Base-by-base conservation (phyloP, 2,329 filamentous ascomycete genomes). In the Penicillium sp. region DNA sequence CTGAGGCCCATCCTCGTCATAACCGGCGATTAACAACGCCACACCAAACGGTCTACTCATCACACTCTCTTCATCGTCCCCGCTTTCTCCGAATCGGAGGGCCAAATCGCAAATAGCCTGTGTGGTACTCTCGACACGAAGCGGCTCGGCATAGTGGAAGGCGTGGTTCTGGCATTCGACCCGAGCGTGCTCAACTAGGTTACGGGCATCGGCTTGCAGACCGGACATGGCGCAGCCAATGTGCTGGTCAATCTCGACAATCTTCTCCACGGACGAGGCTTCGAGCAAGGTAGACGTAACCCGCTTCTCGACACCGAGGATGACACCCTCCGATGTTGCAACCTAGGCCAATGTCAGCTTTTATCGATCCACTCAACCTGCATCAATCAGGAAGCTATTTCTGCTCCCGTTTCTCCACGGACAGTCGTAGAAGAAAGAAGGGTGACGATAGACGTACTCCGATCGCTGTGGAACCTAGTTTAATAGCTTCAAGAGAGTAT, bases 401-500 rank as follows among this genome's bases (percentile, higher is more conserved):
- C 18, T 22, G 5, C 5, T 5, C 5, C 11, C 25, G 12, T 27
- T 6, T 27, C 25, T 4, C 10, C 25, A 6, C 25, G 11, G 9
- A 5, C 25, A 11, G 12, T 23, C 25, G n/a, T 27, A 11, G n/a
- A n/a, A 13, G 6, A 27, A 27, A n/a, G 25, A 13, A 11, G 12
- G 25, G 12, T 27, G 11, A 13, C 11, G n/a, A 6, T 39, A 37
- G 34, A 65, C 71, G 44, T 74, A 81, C 89, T 58, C 92, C 92
- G 72, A 98, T 98, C 62, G 92, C 92, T 55, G 92, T 98, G 59
- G 86, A 94, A 55, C 92, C 92, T 54, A 96, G 85, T 76, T 98
- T 98, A 80, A 98, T 98, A 70, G 92, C 92, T 76, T 98, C 92
- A 68, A 98, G 84, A 44, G 92, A 96, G 80, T 98, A 98, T 84